These are phyloP conservation scores for Fusarium sp. DNA, from an alignment of 2,329 filamentous ascomycete species.

Conservation along the genomic window DNA sequence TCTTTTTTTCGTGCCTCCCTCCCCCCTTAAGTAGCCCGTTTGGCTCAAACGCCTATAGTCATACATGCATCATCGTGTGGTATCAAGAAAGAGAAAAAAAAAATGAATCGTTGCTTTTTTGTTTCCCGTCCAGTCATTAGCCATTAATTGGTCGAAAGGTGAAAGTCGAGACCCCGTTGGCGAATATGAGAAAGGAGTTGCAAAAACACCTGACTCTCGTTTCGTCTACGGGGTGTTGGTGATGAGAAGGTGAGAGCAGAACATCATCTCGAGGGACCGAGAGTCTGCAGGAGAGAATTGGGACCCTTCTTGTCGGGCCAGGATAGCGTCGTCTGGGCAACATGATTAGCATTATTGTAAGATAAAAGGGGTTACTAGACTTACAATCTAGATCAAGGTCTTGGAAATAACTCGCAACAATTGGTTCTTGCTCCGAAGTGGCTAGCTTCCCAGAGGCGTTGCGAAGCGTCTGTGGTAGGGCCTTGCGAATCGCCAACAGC, in stretches of 20 bases:
- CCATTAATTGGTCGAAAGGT: constrained; percentile 40
- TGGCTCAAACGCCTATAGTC: constrained; percentile 18
- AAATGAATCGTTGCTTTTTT: constrained; percentile 31
- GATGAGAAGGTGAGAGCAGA: constrained; percentile 61
- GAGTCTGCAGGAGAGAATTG: constrained; percentile 64
- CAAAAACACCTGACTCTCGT: neutral
- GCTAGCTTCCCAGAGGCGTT: constrained; percentile 61
- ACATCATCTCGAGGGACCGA: constrained; percentile 62
- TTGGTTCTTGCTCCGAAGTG: constrained; percentile 59
- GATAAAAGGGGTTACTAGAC: constrained; percentile 42
- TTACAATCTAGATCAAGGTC: constrained; percentile 68
- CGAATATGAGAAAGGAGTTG: neutral
- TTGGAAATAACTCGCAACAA: constrained; percentile 65
- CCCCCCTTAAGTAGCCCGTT: neutral
- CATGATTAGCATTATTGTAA: constrained; percentile 1
- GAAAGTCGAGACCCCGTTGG: neutral
- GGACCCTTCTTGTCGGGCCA: constrained; percentile 61
- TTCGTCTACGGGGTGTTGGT: constrained; percentile 44
- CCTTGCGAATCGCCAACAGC: constrained; percentile 70
- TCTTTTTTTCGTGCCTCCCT: constrained; percentile 4
- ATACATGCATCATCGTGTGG: constrained; percentile 43
- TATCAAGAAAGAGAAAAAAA: constrained; percentile 36
- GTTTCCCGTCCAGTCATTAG: constrained; percentile 45
- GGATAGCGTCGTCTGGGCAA: constrained; percentile 48
- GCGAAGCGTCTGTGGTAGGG: constrained; percentile 65